Percentiles rank a stretch among this genome's conserved stretches.
Evolutionary conservation across 106 monocot species (phyloP).

Genomic region (Platanthera zijinensis): DNA sequence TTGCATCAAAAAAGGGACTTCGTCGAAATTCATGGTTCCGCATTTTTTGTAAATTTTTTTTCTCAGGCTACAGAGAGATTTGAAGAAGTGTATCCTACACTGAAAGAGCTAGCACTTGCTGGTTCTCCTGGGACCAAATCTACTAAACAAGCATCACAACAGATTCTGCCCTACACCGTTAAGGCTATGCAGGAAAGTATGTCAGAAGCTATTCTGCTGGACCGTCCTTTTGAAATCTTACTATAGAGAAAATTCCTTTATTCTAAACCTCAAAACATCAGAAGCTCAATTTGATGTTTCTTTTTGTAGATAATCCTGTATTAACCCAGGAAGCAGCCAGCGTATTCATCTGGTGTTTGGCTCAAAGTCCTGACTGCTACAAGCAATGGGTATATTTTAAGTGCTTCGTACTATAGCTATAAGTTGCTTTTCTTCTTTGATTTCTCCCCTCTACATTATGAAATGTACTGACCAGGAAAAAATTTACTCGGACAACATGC

Average conservation of each 20-base stretch:
- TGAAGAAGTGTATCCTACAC: conserved; percentile 74
- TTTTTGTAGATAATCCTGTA: conserved; percentile 48
- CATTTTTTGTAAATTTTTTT: neutral
- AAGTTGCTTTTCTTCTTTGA: neutral
- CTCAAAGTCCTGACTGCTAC: conserved; percentile 76
- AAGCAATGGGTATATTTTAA: conserved; percentile 68
- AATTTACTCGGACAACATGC: conserved; percentile 59
- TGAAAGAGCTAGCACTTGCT: conserved; percentile 80
- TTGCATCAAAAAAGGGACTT: no score
- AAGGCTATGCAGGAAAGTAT: conserved; percentile 82
- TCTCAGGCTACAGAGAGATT: conserved; percentile 92
- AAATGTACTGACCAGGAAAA: conserved; percentile 51
- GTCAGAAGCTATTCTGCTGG: conserved; percentile 2
- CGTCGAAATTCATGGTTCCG: no score
- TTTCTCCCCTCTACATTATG: neutral
- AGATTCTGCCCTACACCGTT: conserved; percentile 46
- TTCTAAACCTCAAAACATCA: neutral
- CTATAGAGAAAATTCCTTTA: neutral
- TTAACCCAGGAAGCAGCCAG: conserved; percentile 64
- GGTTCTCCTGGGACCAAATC: conserved; percentile 79
- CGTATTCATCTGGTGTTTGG: conserved; percentile 93
- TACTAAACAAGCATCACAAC: conserved; percentile 80
- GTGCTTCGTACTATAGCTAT: neutral
- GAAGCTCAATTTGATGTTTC: neutral
- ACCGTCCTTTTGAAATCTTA: neutral